These are phyloP conservation scores for Psilocybe tampanensis DNA, from an alignment of 768 basidiomycete genomes.

Conservation along the genomic window DNA sequence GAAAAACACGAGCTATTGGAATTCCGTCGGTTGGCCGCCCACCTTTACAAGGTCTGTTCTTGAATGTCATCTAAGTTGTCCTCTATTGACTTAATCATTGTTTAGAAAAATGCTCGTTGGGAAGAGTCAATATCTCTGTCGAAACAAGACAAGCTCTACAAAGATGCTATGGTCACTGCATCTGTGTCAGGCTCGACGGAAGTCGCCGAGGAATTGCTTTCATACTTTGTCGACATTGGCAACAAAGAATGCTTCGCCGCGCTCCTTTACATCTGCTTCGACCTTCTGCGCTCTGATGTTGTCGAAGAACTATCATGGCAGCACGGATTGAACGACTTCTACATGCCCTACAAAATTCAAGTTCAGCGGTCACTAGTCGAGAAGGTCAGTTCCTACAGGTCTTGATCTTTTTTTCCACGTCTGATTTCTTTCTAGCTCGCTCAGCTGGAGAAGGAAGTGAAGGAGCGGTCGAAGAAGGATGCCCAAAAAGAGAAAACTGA, in stretches of 20 bases:
- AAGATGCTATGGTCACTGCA: conserved; percentile 94
- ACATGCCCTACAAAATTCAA: conserved; percentile 96
- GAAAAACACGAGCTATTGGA: conserved; percentile 92
- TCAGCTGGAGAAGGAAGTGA: conserved; percentile 85
- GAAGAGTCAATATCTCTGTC: conserved; percentile 95
- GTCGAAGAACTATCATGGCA: conserved; percentile 97
- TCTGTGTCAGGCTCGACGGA: conserved; percentile 83
- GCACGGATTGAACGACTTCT: conserved; percentile 94
- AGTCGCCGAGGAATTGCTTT: conserved; percentile 91
- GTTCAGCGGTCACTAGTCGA: conserved; percentile 78
- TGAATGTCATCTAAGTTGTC: neutral
- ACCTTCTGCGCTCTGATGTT: conserved; percentile 89
- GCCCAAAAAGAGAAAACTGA: conserved; percentile 89
- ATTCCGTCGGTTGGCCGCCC: conserved; percentile 92
- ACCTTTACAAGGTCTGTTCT: conserved; percentile 83
- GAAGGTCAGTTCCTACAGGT: conserved; percentile 46
- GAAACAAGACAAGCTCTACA: conserved; percentile 96
- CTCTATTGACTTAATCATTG: neutral
- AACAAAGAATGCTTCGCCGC: conserved; percentile 98
- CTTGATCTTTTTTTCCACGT: neutral
- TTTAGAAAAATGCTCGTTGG: conserved; percentile 92
- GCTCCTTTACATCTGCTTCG: conserved; percentile 89
- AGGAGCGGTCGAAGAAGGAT: conserved; percentile 86
- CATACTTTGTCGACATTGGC: conserved; percentile 97
- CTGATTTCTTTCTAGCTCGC: conserved; percentile 49